Base-by-base conservation (phyloP, 2,329 filamentous ascomycete genomes). In the Pestalotiopsis sp. region DNA sequence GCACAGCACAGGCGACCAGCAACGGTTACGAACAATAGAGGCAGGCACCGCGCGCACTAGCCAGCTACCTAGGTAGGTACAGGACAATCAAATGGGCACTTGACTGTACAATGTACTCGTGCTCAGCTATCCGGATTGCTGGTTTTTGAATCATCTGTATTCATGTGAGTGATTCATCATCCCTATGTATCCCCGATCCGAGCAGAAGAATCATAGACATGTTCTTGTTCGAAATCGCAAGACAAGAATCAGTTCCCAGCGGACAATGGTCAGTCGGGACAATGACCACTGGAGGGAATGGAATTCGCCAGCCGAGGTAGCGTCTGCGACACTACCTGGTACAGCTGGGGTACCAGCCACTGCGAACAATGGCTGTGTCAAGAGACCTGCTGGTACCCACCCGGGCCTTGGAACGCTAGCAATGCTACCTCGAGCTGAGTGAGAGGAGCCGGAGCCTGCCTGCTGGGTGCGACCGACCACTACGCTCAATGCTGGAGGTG, bases 281-380 rank as follows among this genome's bases (percentile, higher is more conserved):
- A 59, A 59, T 59, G 57, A 27, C 14, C 38, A 62, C n/a, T 36
- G 23, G 57, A 59, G 23, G 57, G 57, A 12, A 27, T 62, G 59
- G 59, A 20, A 62, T 36, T 20, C n/a, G 25, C 45, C 45, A 52
- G 17, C 25, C 59, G 27, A 62, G 59, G 59, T 62, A 62, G 59
- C 67, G 69, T 68, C 64, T 64, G 63, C 67, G 69, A 52, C 60
- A 68, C 63, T 69, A 68, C 64, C 62, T 68, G 67, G 73, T 75
- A 75, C 67, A 70, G 41, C 66, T 72, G 69, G 71, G 71, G 74
- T 75, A 75, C 31, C 68, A 73, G 69, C 70, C 72, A 73, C 71
- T 70, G 71, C 72, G 66, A 66, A 68, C 70, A 73, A 75, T 75
- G 71, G 73, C 71, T 68, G 72, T 72, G 71, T 72, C 69, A 70